Base-by-base conservation (phyloP, 306 rosid species). In the Leucaena leucocephala region DNA sequence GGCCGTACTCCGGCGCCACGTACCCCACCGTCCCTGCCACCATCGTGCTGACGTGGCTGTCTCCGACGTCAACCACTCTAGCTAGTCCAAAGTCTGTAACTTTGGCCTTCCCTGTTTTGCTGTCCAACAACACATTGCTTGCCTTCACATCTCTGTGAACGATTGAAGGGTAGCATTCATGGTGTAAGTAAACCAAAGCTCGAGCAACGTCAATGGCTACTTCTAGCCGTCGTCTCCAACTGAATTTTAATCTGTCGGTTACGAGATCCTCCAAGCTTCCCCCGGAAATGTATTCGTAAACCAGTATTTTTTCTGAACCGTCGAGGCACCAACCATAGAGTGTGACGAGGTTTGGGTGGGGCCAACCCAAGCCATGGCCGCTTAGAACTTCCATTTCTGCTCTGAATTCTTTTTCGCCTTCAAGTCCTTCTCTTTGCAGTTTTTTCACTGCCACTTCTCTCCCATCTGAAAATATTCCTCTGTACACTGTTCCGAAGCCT, bases 141-240 rank as follows among this genome's bases (percentile, higher is more conserved):
- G 99, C 97, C 68, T 96, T 96, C 46, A 96, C 98, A 49, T 96
- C 99, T 27, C 98, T 93, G 77, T 96, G 99, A 44, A 96, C 93
- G 9, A 96, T 80, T 0, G 97, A 54, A 72, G 93, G 97, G 74
- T 78, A 84, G 50, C 99, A 93, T 73, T 91, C 98, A 1, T 96
- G 98, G 84, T 96, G 99, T 16, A 91, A 87, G 80, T 86, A 96
- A 43, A 93, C 77, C 22, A 96, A 66, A n/a, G 99, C 99, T 0
- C 89, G 71, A 7, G 99, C 99, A 55, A 96, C 93, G 48, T 93
- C 97, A 36, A 87, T 83, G 4, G 97, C 97, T 7, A 88, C 85
- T 45, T 93, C 92, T 16, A 91, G 21, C 19, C 98, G 86, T 43
- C 88, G 83, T 17, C 42, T 65, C 98, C 98, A 93, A 33, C 87